Conservation (phyloP, 2,329 filamentous ascomycete genomes). For the Diaporthe australafricana region DNA sequence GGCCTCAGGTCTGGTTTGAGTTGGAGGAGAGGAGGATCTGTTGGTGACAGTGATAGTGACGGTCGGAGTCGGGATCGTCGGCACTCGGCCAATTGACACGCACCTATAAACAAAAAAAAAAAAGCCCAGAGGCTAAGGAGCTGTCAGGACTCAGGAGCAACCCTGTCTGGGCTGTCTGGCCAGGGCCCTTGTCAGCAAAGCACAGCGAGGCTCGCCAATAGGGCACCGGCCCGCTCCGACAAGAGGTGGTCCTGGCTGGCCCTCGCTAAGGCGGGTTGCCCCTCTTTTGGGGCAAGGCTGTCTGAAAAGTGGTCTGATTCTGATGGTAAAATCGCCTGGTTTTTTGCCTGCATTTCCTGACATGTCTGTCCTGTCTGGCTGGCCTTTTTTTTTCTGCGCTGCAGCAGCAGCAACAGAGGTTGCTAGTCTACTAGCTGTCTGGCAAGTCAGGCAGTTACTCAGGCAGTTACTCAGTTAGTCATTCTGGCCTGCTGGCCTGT, state of each 20-base stretch:
- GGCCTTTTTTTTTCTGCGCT: not conserved
- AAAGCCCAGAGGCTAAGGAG: not conserved
- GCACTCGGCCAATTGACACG: slow-evolving; percentile 4
- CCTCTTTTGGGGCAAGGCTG: slow-evolving; percentile 31
- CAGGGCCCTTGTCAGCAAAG: slow-evolving; percentile 6
- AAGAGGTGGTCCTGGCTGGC: not conserved
- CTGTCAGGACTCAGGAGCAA: slow-evolving; percentile 17
- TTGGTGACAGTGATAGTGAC: not conserved
- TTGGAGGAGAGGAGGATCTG: not conserved
- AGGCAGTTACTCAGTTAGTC: too few relatives aligned
- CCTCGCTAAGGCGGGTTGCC: slow-evolving; percentile 27
- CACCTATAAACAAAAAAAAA: not conserved
- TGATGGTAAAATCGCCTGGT: slow-evolving; percentile 30
- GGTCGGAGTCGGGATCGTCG: not conserved
- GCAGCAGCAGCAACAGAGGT: not conserved
- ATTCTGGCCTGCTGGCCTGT: too few relatives aligned
- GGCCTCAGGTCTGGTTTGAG: not conserved
- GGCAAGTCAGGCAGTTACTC: not conserved
- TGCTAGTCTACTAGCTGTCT: not conserved
- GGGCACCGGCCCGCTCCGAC: slow-evolving; percentile 19
- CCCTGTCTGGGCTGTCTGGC: not conserved
- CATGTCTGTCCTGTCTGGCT: slow-evolving; percentile 11
- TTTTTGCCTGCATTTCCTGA: slow-evolving; percentile 25
- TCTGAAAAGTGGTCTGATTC: slow-evolving; percentile 33
- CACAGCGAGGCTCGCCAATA: slow-evolving; percentile 30